phyloP scores from a whole-genome alignment of 1,284 basidiomycete species.

The Pterulicium gracile region DNA sequence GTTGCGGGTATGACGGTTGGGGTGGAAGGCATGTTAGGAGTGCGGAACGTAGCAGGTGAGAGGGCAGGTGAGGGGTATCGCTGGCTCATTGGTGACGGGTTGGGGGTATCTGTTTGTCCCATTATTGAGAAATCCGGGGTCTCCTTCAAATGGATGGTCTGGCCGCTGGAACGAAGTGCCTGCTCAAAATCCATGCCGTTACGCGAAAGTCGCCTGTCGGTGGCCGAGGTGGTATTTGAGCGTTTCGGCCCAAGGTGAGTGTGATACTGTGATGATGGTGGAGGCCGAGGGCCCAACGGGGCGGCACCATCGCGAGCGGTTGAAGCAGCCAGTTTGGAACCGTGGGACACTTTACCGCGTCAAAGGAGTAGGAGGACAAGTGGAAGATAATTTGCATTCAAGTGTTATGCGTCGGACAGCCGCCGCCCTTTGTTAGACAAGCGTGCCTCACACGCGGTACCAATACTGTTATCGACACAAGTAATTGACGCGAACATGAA shows the following conservation, averaged over 20 bases:
- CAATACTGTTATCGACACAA: no score
- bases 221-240: slow-evolving; percentile 32
- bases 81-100: slow-evolving; percentile 12
- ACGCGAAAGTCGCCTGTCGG: slow-evolving; percentile 46
- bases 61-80: slow-evolving; percentile 21
- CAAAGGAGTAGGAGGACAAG: no score
- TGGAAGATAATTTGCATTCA: no score
- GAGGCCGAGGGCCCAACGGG: slow-evolving; percentile 14
- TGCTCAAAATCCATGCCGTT: slow-evolving; percentile 73
- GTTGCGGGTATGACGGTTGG: slow-evolving; percentile 50
- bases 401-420: no score
- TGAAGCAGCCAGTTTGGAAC: neutral
- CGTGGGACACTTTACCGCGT: no score
- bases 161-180: slow-evolving; percentile 46
- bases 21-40: slow-evolving; percentile 27
- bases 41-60: slow-evolving; percentile 12
- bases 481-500: no score
- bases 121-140: slow-evolving; percentile 41
- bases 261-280: slow-evolving; percentile 40
- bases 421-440: no score
- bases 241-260: slow-evolving; percentile 43
- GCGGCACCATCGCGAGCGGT: neutral
- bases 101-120: slow-evolving; percentile 9
- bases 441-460: no score
- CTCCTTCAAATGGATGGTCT: slow-evolving; percentile 57